Percentiles rank a stretch among this genome's conserved stretches.
Evolutionary conservation across 345 rosid genomes (phyloP).

Genomic region (Citrus cavaleriei): DNA sequence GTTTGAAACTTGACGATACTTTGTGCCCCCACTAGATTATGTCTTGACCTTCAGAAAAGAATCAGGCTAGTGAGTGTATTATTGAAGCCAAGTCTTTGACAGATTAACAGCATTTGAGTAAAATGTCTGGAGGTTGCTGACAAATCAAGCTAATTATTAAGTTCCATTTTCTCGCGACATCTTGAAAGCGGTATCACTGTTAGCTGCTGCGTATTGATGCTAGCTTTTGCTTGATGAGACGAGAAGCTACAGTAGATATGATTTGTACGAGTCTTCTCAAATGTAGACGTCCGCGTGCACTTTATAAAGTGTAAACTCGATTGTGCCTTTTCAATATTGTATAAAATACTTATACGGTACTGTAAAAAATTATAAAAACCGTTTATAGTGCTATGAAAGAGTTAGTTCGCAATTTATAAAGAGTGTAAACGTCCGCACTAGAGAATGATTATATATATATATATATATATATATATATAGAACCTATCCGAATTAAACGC

Average conservation of each 20-base stretch:
- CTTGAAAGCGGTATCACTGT: constrained; percentile 20
- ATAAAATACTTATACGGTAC: too few relatives aligned
- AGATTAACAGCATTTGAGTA: constrained; percentile 36
- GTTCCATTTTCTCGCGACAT: constrained; percentile 13
- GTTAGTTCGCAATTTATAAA: too few relatives aligned
- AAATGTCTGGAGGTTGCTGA: constrained; percentile 42
- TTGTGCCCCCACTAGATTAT: constrained; percentile 42
- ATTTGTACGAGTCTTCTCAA: too few relatives aligned
- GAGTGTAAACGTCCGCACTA: too few relatives aligned
- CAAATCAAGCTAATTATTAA: constrained; percentile 43
- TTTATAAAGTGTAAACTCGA: too few relatives aligned
- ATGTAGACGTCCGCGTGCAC: too few relatives aligned
- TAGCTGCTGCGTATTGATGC: constrained; percentile 28
- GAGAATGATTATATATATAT: too few relatives aligned
- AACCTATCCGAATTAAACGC: constrained; percentile 25
- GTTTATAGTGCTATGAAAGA: too few relatives aligned
- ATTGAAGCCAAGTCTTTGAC: constrained; percentile 36
- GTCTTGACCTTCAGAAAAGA: constrained; percentile 39
- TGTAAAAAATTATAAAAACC: too few relatives aligned
- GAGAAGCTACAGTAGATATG: too few relatives aligned
- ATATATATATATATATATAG: background rate
- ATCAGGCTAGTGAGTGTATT: constrained; percentile 37
- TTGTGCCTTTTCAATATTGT: too few relatives aligned
- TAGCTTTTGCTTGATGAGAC: background rate
- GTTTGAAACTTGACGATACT: constrained; percentile 33